Conservation (phyloP, 306 rosid species). For the Styphnolobium japonicum region DNA sequence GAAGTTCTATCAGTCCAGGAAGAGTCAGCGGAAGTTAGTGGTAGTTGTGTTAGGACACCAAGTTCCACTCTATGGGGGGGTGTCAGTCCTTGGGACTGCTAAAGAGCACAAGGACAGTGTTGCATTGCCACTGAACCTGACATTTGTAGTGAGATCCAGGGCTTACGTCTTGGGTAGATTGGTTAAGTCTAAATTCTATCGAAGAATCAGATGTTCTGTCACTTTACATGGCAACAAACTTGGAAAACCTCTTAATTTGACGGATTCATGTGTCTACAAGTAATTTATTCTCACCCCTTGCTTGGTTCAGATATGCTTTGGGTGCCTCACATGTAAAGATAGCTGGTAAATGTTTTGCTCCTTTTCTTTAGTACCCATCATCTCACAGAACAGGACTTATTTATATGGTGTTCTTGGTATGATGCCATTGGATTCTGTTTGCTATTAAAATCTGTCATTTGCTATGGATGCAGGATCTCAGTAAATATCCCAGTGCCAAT, state of each 20-base stretch:
- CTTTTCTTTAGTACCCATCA: not conserved
- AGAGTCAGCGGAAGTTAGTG: constrained; percentile 42
- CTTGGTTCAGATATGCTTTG: not conserved
- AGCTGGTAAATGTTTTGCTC: not conserved
- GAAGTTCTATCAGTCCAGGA: constrained; percentile 58
- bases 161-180: constrained; percentile 76
- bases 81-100: constrained; percentile 39
- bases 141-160: constrained; percentile 76
- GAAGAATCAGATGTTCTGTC: constrained; percentile 59
- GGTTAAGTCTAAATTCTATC: constrained; percentile 75
- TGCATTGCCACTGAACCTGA: constrained; percentile 65
- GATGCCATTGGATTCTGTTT: not conserved
- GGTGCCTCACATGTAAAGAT: not conserved
- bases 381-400: not conserved
- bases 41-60: constrained; percentile 64
- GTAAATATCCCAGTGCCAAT: not conserved
- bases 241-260: constrained; percentile 60
- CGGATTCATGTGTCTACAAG: constrained; percentile 53
- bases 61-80: constrained; percentile 80
- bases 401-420: too few species aligned
- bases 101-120: constrained; percentile 31
- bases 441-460: not conserved
- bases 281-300: constrained; percentile 7
- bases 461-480: not conserved
- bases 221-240: constrained; percentile 61